phyloP scores from a whole-genome alignment of 139 green algal genomes.

The Chlamydomonas eustigma region DNA sequence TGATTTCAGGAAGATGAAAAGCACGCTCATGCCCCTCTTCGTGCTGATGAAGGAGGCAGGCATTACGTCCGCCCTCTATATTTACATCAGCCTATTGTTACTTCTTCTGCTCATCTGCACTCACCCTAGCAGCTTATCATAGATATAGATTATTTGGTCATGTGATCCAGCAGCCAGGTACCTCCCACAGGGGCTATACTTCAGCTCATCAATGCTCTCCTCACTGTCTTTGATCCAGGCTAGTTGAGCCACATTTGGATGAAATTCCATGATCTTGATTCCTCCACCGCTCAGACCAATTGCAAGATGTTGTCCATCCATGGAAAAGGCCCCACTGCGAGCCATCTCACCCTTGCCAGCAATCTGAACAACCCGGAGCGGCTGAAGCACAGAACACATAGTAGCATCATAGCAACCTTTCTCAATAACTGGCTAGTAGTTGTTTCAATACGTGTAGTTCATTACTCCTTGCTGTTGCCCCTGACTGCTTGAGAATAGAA shows the following conservation, averaged over 20 bases:
- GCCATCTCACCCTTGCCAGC: constrained; percentile 24
- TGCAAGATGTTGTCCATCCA: constrained; percentile 45
- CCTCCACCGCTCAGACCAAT: constrained; percentile 41
- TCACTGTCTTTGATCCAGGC: constrained; percentile 38
- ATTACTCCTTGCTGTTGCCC: too few relatives aligned
- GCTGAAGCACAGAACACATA: constrained; percentile 24
- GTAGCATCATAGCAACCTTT: too few relatives aligned
- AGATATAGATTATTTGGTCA: constrained; percentile 52
- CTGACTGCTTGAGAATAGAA: too few relatives aligned
- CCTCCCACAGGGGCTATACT: constrained; percentile 39
- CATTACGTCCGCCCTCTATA: too few relatives aligned
- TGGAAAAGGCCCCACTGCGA: constrained; percentile 30
- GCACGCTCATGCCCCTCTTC: too few relatives aligned
- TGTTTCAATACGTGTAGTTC: too few relatives aligned
- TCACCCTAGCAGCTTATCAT: constrained; percentile 25
- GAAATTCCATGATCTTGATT: constrained; percentile 38
- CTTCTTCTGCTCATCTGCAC: neutral
- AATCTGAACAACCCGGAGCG: constrained; percentile 47
- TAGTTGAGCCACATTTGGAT: constrained; percentile 12
- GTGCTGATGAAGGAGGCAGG: too few relatives aligned
- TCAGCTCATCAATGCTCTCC: constrained; percentile 36
- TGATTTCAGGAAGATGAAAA: too few relatives aligned
- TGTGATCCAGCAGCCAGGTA: constrained; percentile 46
- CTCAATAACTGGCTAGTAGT: too few relatives aligned
- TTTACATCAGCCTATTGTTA: too few relatives aligned